Conservation (phyloP, 75 land plant species). For the Cryptomeria japonica region DNA sequence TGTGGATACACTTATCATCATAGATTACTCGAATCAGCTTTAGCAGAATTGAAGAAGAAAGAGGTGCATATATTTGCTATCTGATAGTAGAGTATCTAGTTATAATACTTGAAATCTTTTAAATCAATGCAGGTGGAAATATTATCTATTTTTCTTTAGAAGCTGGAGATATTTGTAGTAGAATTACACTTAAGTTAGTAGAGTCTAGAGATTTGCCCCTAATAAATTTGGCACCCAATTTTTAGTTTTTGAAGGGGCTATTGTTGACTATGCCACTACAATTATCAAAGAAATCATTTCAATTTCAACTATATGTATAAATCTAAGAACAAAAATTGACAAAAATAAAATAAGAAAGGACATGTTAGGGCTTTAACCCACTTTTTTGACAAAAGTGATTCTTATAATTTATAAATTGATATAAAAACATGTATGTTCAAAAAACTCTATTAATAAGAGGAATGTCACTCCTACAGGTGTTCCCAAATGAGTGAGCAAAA, state of each 20-base stretch:
- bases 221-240: neutral
- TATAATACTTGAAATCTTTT: neutral
- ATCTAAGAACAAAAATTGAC: neutral
- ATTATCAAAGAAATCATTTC: neutral
- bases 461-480: too few relatives aligned
- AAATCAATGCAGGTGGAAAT: neutral
- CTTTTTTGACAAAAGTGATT: too few relatives aligned
- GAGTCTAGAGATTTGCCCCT: neutral
- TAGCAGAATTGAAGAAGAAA: constrained; percentile 90
- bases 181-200: neutral
- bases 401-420: too few relatives aligned
- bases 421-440: too few relatives aligned
- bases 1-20: constrained; percentile 95
- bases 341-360: too few relatives aligned
- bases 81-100: neutral
- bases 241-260: neutral
- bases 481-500: too few relatives aligned
- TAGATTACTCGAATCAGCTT: constrained; percentile 65
- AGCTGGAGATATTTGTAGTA: neutral
- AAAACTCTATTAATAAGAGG: too few relatives aligned
- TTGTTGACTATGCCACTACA: neutral
- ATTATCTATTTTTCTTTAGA: neutral
- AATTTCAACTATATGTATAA: neutral
- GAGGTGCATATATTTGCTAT: constrained; percentile 56
- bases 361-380: too few relatives aligned